A percentile compares a stretch with the other conserved stretches of the same genome.
Conservation (phyloP, 345 rosid species). For the Lepidium sativum region DNA sequence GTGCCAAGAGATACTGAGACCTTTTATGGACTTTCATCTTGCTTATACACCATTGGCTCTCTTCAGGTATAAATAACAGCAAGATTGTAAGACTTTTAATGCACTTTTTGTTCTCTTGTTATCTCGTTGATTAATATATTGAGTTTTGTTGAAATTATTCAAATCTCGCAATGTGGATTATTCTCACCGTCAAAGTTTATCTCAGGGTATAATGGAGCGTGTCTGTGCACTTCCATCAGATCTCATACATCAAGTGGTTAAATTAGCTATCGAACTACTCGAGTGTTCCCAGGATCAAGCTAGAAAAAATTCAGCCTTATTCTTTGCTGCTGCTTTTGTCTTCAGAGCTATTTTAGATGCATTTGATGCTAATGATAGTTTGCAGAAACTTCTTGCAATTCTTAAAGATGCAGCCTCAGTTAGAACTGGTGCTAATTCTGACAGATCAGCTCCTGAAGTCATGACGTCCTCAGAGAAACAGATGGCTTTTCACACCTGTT, state of each 20-base stretch:
- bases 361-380: slow-evolving; percentile 82
- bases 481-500: slow-evolving; percentile 87
- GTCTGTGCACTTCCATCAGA: slow-evolving; percentile 91
- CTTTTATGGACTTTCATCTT: slow-evolving; percentile 84
- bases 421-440: slow-evolving; percentile 85
- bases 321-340: slow-evolving; percentile 93
- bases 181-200: neutral
- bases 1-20: slow-evolving; percentile 68
- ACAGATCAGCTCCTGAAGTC: slow-evolving; percentile 75
- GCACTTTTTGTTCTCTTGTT: neutral
- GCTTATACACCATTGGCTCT: slow-evolving; percentile 86
- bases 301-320: slow-evolving; percentile 84
- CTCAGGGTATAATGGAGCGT: slow-evolving; percentile 96
- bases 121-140: neutral
- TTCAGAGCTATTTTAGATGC: slow-evolving; percentile 97
- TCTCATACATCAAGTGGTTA: slow-evolving; percentile 73
- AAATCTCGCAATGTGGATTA: neutral
- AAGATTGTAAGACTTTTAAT: neutral
- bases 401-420: slow-evolving; percentile 80
- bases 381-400: slow-evolving; percentile 71
- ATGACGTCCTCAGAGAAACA: slow-evolving; percentile 93
- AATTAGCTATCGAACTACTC: slow-evolving; percentile 80
- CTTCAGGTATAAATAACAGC: slow-evolving; percentile 58
- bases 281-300: slow-evolving; percentile 84
- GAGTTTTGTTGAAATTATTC: neutral